phyloP scores from a whole-genome alignment of 2,329 filamentous ascomycete genomes.

The Alternaria incomplexa region DNA sequence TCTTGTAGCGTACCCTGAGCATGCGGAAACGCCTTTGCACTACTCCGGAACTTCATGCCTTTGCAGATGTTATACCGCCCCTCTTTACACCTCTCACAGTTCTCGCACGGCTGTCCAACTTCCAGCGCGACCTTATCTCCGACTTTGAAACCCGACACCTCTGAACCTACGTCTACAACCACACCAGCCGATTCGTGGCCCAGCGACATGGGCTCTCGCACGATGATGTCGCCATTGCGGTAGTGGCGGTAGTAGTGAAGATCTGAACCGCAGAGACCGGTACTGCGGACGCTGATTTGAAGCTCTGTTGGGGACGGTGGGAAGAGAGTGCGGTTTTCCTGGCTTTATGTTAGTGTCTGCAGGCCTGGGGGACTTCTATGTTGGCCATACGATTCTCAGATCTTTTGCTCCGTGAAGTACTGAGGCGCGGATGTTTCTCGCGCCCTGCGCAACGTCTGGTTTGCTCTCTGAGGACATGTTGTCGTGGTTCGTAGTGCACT shows the following conservation, averaged over 20 bases:
- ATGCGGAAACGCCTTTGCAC: conserved; percentile 66
- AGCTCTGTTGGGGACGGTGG: conserved; percentile 62
- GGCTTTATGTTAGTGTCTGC: conserved; percentile 1
- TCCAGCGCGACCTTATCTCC: conserved; percentile 93
- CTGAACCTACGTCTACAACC: conserved; percentile 71
- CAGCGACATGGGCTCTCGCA: conserved; percentile 81
- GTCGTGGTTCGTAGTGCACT: background rate
- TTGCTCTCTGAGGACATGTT: conserved; percentile 30
- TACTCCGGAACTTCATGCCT: conserved; percentile 63
- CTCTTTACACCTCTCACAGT: conserved; percentile 61
- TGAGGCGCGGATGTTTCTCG: conserved; percentile 54
- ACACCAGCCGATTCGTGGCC: conserved; percentile 81
- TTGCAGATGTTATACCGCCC: conserved; percentile 69
- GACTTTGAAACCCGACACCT: conserved; percentile 66
- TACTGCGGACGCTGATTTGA: conserved; percentile 68
- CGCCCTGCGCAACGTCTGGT: conserved; percentile 30
- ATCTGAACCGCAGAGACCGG: conserved; percentile 74
- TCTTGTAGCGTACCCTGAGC: conserved; percentile 70
- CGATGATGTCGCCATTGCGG: conserved; percentile 83
- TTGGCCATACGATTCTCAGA: conserved; percentile 60
- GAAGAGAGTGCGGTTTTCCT: conserved; percentile 61
- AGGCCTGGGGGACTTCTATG: background rate
- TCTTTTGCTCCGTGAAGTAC: conserved; percentile 68
- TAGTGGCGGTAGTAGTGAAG: conserved; percentile 88
- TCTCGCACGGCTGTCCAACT: conserved; percentile 83